Evolutionary conservation across 495 filamentous ascomycete genomes (phyloP).

Genomic region (Geoglossum glabrum): DNA sequence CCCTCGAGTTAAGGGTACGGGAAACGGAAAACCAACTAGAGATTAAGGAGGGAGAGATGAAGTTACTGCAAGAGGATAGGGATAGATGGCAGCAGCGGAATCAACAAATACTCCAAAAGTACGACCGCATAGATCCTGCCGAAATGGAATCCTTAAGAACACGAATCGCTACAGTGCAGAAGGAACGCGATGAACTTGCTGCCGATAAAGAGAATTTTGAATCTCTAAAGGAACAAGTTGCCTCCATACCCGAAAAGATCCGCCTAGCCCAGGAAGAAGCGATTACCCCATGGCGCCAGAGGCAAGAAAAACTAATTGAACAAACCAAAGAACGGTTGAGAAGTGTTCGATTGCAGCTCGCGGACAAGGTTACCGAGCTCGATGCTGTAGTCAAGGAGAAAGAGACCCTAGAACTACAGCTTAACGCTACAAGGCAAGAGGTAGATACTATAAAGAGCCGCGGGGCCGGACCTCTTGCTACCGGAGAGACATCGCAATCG

Average conservation of each 20-base stretch:
- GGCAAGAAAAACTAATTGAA: constrained; percentile 31
- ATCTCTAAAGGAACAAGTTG: constrained; percentile 35
- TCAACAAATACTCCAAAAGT: constrained; percentile 86
- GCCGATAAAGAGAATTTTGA: constrained; percentile 26
- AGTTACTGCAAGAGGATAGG: constrained; percentile 64
- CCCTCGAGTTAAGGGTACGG: constrained; percentile 52
- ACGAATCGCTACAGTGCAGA: constrained; percentile 38
- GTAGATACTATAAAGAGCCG: constrained; percentile 26
- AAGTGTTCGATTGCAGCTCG: constrained; percentile 28
- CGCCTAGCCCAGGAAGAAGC: constrained; percentile 26
- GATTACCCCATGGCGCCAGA: constrained; percentile 20
- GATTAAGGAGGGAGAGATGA: constrained; percentile 67
- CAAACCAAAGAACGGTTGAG: constrained; percentile 41
- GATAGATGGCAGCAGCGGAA: constrained; percentile 85
- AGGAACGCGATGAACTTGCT: constrained; percentile 48
- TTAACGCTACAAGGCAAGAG: constrained; percentile 26
- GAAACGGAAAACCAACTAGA: constrained; percentile 64
- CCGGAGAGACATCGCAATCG: not conserved
- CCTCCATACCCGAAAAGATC: constrained; percentile 29
- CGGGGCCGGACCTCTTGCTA: constrained; percentile 15
- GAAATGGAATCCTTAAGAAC: constrained; percentile 75
- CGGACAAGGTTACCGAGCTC: constrained; percentile 26
- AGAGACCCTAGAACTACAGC: constrained; percentile 23
- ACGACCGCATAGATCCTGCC: constrained; percentile 82
- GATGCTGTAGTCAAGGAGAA: constrained; percentile 29